phyloP scores from a whole-genome alignment of 2,329 filamentous ascomycete species.

The Aspergillus hortae region DNA sequence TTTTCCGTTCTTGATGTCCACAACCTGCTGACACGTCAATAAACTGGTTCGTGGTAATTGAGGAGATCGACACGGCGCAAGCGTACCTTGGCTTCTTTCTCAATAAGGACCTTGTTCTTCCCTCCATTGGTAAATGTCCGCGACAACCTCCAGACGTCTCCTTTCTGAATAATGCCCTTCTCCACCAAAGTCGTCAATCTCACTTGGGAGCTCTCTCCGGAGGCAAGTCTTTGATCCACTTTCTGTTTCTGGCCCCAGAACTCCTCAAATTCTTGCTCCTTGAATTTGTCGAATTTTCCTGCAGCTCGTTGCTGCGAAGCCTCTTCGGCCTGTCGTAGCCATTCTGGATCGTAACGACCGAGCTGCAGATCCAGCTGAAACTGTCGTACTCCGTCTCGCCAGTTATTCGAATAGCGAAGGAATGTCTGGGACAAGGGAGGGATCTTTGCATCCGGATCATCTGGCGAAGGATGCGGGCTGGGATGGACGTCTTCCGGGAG shows the following conservation, averaged over 20 bases:
- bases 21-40: conserved; percentile 23
- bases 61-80: background rate
- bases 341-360: conserved; percentile 56
- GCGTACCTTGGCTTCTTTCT: conserved; percentile 43
- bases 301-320: conserved; percentile 51
- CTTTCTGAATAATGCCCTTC: conserved; percentile 33
- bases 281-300: conserved; percentile 57
- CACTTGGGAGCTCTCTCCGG: conserved; percentile 42
- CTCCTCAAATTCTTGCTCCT: conserved; percentile 52
- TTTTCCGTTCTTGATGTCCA: conserved; percentile 27
- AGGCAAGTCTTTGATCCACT: conserved; percentile 26
- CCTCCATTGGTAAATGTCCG: conserved; percentile 20
- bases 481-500: conserved; percentile 43
- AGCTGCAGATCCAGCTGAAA: conserved; percentile 55
- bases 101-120: conserved; percentile 28
- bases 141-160: conserved; percentile 42
- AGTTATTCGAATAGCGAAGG: conserved; percentile 45
- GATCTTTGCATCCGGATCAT: conserved; percentile 31
- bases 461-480: conserved; percentile 22
- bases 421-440: conserved; percentile 39
- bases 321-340: conserved; percentile 52
- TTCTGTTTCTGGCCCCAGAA: conserved; percentile 57
- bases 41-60: background rate
- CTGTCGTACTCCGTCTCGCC: conserved; percentile 51
- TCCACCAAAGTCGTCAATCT: conserved; percentile 36